Percentiles rank a stretch among this genome's conserved stretches.
These are phyloP conservation scores for Rhododendron vialii DNA, from an alignment of 148 eudicot genomes.

Conservation along the genomic window DNA sequence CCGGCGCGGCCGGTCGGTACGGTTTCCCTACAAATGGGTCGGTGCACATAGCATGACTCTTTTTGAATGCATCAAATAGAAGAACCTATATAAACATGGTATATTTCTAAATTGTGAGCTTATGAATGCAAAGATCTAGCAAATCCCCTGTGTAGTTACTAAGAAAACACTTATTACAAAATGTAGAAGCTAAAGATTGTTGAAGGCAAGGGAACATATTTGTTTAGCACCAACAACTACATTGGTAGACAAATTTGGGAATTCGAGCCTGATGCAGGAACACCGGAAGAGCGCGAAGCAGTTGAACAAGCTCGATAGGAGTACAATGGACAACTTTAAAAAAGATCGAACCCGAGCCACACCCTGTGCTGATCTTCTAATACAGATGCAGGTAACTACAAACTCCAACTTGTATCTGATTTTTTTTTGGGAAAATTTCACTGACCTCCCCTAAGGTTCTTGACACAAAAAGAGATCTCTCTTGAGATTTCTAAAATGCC, in stretches of 20 bases:
- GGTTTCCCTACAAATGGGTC: no score
- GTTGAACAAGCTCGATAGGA: slow-evolving; percentile 10
- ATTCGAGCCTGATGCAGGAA: slow-evolving; percentile 13
- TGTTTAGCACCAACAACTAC: slow-evolving; percentile 15
- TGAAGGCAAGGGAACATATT: slow-evolving; percentile 11
- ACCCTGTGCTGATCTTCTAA: slow-evolving; percentile 8
- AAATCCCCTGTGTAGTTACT: not conserved
- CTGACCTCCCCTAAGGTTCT: no score
- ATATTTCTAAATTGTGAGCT: not conserved
- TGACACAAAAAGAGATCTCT: no score
- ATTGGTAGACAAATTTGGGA: slow-evolving; percentile 14
- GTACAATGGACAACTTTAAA: not conserved
- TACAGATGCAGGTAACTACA: slow-evolving; percentile 9
- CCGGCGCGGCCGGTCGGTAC: no score
- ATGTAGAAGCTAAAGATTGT: slow-evolving; percentile 18
- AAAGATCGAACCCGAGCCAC: not conserved
- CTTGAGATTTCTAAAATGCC: no score
- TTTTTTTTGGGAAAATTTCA: no score
- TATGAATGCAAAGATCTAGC: not conserved
- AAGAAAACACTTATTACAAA: not conserved
- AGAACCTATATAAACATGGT: no score
- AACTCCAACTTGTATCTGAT: not conserved
- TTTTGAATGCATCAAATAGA: no score
- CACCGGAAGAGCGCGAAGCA: slow-evolving; percentile 5
- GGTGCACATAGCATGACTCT: no score